A percentile compares a stretch with the other conserved stretches of the same genome.
These are phyloP conservation scores for Populus ilicifolia DNA, from an alignment of 345 rosid species.

Conservation along the genomic window DNA sequence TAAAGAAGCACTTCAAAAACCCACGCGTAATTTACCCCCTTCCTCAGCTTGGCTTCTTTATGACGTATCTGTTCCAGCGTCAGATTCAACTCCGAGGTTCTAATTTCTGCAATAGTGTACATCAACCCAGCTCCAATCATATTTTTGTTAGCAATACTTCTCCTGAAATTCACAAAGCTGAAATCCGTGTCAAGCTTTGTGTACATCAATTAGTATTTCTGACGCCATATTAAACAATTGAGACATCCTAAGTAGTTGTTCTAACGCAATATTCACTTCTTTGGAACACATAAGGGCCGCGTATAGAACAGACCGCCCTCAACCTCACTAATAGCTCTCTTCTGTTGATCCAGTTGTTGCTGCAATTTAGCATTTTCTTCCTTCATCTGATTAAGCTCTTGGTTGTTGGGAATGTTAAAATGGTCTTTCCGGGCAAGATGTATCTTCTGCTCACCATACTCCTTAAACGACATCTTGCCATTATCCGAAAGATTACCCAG, in stretches of 20 bases:
- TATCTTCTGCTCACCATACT: constrained; percentile 94
- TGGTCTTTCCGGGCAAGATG: constrained; percentile 91
- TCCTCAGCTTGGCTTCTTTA: constrained; percentile 51
- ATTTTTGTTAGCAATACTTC: neutral
- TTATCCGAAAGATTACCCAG: constrained; percentile 72
- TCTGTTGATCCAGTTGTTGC: constrained; percentile 55
- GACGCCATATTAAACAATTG: neutral
- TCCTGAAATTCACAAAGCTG: neutral
- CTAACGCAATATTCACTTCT: neutral
- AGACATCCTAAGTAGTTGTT: neutral
- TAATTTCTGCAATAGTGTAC: constrained; percentile 51
- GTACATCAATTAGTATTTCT: neutral
- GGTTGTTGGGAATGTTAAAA: constrained; percentile 72
- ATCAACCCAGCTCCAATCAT: neutral
- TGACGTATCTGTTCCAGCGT: constrained; percentile 71
- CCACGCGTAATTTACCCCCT: constrained; percentile 43
- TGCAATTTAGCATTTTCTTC: constrained; percentile 65
- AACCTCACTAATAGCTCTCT: constrained; percentile 48
- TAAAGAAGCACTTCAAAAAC: too few relatives aligned
- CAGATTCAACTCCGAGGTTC: constrained; percentile 63
- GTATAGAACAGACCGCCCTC: constrained; percentile 56
- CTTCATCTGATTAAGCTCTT: constrained; percentile 81
- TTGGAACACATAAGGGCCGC: neutral
- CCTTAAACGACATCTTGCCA: constrained; percentile 75
- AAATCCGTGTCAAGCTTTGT: neutral